Conservation (phyloP, 169 alveolate species). For the Eimeria acervulina region DNA sequence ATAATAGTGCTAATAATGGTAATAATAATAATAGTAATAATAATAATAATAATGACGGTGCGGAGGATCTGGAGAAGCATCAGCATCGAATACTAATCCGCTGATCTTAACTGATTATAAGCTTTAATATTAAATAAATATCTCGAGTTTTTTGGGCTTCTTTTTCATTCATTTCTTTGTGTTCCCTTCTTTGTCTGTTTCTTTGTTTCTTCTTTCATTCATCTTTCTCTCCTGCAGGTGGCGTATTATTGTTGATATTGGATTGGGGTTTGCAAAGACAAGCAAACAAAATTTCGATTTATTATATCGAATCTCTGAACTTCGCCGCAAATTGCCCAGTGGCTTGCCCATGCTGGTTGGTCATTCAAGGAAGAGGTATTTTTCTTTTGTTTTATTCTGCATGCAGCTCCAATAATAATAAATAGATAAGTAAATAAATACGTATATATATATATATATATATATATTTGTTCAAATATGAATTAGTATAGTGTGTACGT, state of each 20-base stretch:
- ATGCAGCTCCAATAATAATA: too few species aligned
- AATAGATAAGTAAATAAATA: too few species aligned
- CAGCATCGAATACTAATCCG: too few species aligned
- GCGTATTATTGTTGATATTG: conserved; percentile 72
- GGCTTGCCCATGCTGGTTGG: conserved; percentile 80
- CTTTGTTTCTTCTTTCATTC: background rate
- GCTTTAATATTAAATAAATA: background rate
- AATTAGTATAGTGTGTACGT: background rate
- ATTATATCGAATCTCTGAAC: background rate
- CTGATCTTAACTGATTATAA: too few species aligned
- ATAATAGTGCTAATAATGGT: too few species aligned
- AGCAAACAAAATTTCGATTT: conserved; percentile 52
- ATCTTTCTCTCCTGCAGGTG: conserved; percentile 77
- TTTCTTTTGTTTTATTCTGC: background rate
- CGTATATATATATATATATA: background rate
- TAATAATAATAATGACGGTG: too few species aligned
- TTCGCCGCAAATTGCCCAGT: conserved; percentile 36
- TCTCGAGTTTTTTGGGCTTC: background rate
- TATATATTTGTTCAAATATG: background rate
- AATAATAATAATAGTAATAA: too few species aligned
- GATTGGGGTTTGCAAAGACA: conserved; percentile 79
- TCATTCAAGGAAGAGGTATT: conserved; percentile 70
- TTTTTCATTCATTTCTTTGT: background rate
- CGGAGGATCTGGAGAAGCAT: too few species aligned
- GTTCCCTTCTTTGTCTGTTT: background rate